Conservation (phyloP, 306 rosid genomes). For the Lathyrus aphaca region DNA sequence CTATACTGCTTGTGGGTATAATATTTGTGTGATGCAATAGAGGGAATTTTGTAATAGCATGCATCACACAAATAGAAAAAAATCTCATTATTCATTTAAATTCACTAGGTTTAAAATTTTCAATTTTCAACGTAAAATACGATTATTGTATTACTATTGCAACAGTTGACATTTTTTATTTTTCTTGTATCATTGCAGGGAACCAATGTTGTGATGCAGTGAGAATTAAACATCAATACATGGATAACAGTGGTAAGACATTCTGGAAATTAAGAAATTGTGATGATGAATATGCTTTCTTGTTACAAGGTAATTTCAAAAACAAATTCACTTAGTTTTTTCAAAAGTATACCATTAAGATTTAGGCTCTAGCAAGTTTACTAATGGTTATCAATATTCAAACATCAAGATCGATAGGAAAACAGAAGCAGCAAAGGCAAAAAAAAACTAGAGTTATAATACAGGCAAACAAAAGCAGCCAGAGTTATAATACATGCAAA, state of each 20-base stretch:
- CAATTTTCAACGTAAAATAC: no score
- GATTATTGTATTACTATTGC: neutral
- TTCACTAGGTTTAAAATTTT: no score
- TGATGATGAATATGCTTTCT: conserved; percentile 21
- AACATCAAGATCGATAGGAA: conserved; percentile 30
- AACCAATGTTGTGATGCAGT: conserved; percentile 37
- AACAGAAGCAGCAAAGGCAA: no score
- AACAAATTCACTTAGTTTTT: neutral
- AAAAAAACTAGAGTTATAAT: no score
- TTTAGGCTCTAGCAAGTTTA: conserved; percentile 26
- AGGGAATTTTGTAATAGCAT: no score
- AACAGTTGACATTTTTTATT: conserved; percentile 9
- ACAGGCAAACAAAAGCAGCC: no score
- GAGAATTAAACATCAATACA: conserved; percentile 38
- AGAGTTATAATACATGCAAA: conserved; percentile 8
- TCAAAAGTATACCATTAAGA: neutral
- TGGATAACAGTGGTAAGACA: conserved; percentile 35
- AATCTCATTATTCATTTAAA: no score
- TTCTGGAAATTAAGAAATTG: conserved; percentile 49
- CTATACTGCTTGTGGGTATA: no score
- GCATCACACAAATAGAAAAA: no score
- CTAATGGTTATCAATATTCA: conserved; percentile 20
- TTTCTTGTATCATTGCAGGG: conserved; percentile 23
- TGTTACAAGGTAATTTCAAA: conserved; percentile 52
- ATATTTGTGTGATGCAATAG: no score